A percentile compares a stretch with the other conserved stretches of the same genome.
Conservation (phyloP, 2,329 filamentous ascomycete genomes). For the Trichoderma oligosporum region DNA sequence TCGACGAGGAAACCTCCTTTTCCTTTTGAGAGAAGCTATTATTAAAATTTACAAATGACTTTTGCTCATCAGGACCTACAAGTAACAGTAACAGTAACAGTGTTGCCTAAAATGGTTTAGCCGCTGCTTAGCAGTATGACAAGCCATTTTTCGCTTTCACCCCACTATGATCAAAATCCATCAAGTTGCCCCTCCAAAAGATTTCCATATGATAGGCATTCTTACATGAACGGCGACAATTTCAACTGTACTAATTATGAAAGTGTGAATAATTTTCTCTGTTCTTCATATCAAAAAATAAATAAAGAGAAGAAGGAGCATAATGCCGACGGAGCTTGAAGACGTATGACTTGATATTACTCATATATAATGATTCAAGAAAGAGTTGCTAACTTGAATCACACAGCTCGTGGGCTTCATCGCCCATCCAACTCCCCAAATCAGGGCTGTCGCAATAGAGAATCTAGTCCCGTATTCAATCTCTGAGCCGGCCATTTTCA, state of each 20-base stretch:
- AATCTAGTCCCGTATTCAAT: constrained; percentile 81
- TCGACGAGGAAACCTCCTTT: too few relatives aligned
- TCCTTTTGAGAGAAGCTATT: too few relatives aligned
- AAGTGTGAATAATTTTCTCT: background rate
- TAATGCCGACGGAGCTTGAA: constrained; percentile 72
- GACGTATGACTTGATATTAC: constrained; percentile 50
- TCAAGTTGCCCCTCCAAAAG: constrained; percentile 24
- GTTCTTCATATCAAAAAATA: background rate
- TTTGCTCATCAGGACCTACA: too few relatives aligned
- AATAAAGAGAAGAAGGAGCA: constrained; percentile 26
- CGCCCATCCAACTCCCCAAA: constrained; percentile 84
- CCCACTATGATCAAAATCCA: constrained; percentile 21
- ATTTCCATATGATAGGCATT: constrained; percentile 7
- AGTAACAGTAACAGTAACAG: too few relatives aligned
- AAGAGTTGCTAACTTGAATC: background rate
- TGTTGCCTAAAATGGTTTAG: constrained; percentile 8
- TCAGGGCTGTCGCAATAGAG: constrained; percentile 80
- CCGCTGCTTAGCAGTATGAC: background rate
- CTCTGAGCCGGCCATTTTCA: constrained; percentile 75
- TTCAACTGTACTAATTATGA: background rate
- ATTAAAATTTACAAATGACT: background rate
- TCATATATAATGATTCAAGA: background rate
- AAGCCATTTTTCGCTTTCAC: constrained; percentile 18
- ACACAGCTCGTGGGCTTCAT: constrained; percentile 85
- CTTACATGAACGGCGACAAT: background rate